Evolutionary conservation across 1,284 basidiomycete genomes (phyloP).

Genomic region (Cryptococcus sp.): DNA sequence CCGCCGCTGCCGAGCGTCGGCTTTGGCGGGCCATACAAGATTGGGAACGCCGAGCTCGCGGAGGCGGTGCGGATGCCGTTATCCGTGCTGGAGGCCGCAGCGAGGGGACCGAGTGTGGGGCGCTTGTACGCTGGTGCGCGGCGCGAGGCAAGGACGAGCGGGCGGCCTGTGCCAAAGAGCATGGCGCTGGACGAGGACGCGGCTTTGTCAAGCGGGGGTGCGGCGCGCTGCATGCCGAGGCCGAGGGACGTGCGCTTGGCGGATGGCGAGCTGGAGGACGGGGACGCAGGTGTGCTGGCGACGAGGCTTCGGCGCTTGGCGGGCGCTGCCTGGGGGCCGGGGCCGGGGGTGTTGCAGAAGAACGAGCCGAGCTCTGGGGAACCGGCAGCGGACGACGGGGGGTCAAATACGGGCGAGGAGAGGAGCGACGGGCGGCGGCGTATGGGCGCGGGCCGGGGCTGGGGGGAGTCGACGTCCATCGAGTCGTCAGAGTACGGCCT

Average conservation of each 20-base stretch:
- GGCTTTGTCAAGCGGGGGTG: constrained; percentile 31
- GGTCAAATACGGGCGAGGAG: constrained; percentile 23
- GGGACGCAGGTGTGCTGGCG: constrained; percentile 41
- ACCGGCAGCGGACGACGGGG: constrained; percentile 23
- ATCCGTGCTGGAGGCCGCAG: constrained; percentile 17
- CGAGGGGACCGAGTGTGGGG: constrained; percentile 25
- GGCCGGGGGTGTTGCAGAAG: constrained; percentile 46
- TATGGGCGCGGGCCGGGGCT: constrained; percentile 5
- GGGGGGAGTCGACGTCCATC: constrained; percentile 47
- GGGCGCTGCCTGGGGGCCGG: constrained; percentile 24
- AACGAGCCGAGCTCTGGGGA: constrained; percentile 45
- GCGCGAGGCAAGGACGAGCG: constrained; percentile 25
- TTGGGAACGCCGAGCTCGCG: constrained; percentile 42
- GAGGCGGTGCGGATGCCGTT: constrained; percentile 17
- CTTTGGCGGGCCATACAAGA: constrained; percentile 31
- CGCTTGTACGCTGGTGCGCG: constrained; percentile 29
- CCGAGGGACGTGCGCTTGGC: constrained; percentile 38
- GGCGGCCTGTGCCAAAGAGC: constrained; percentile 30
- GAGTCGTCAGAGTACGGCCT: not conserved
- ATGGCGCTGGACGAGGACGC: constrained; percentile 35
- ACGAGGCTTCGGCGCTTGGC: constrained; percentile 35
- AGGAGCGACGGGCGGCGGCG: constrained; percentile 17
- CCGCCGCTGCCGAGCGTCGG: constrained; percentile 14
- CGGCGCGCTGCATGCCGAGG: constrained; percentile 19
- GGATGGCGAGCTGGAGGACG: constrained; percentile 44